Conservation (phyloP, 2,329 filamentous ascomycete species). For the Macrophomina tecta region DNA sequence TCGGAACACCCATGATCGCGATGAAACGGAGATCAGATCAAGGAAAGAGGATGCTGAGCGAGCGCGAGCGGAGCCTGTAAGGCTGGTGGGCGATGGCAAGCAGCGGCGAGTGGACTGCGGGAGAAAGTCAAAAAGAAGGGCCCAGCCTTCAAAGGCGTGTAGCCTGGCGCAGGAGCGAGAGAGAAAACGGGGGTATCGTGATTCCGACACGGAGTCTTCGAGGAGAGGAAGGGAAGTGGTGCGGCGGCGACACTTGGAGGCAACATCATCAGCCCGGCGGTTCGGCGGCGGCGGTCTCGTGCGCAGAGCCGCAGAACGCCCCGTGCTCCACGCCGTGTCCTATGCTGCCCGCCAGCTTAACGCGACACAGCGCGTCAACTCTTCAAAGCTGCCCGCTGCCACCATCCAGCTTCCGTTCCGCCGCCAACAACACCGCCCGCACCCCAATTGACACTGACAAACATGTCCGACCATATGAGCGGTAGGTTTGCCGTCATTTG, state of each 20-base stretch:
- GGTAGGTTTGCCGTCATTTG: conserved; percentile 33
- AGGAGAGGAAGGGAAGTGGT: conserved; percentile 17
- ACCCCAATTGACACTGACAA: conserved; percentile 21
- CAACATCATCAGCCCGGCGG: conserved; percentile 19
- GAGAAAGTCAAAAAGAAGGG: conserved; percentile 8
- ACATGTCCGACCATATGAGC: conserved; percentile 48
- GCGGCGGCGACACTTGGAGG: conserved; percentile 10
- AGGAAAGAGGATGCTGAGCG: not conserved
- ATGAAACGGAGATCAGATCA: conserved; percentile 3
- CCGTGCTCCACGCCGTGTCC: not conserved
- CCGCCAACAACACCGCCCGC: not conserved
- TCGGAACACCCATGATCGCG: conserved; percentile 73
- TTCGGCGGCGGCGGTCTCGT: not conserved
- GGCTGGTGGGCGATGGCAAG: conserved; percentile 12
- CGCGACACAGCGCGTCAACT: conserved; percentile 25
- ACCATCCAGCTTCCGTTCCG: not conserved
- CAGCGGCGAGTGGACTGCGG: conserved; percentile 7
- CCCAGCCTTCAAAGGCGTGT: conserved; percentile 5
- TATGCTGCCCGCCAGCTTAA: conserved; percentile 6
- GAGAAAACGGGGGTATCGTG: conserved; percentile 28
- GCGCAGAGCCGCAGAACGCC: conserved; percentile 2
- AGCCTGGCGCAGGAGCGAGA: conserved; percentile 6
- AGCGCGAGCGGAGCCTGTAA: not conserved
- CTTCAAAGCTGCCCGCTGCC: conserved; percentile 14
- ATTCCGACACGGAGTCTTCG: conserved; percentile 31